Evolutionary conservation across 805 yeast species (phyloP).

Genomic region (Teunomyces stri): DNA sequence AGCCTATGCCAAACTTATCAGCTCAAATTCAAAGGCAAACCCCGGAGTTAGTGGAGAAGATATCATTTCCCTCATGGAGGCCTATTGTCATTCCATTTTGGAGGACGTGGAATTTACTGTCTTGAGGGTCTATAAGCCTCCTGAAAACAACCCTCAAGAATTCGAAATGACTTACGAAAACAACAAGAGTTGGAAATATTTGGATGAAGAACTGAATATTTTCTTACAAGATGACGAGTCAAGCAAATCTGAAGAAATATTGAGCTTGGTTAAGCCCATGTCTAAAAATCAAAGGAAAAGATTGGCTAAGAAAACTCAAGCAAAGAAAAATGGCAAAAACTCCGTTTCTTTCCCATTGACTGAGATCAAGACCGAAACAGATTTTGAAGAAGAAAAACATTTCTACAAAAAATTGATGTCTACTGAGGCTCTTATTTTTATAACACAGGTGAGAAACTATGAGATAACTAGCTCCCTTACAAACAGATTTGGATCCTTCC

Average conservation of each 20-base stretch:
- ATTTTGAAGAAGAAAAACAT: slow-evolving; percentile 1
- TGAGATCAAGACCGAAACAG: background rate
- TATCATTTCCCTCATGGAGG: slow-evolving; percentile 4
- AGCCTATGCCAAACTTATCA: background rate
- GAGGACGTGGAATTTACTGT: background rate
- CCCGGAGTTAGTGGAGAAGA: slow-evolving; percentile 2
- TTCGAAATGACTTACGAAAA: slow-evolving; percentile 3
- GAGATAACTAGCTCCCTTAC: slow-evolving; percentile 25
- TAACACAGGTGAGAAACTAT: slow-evolving; percentile 35
- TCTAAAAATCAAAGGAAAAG: slow-evolving; percentile 1
- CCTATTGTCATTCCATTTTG: background rate
- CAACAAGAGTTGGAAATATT: slow-evolving; percentile 2
- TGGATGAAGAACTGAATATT: slow-evolving; percentile 2
- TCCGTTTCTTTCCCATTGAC: background rate
- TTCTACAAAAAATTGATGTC: slow-evolving; percentile 31
- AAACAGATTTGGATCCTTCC: background rate
- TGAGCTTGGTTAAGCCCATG: slow-evolving; percentile 1
- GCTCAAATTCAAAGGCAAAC: background rate
- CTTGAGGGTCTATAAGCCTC: slow-evolving; percentile 4
- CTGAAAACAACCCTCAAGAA: background rate
- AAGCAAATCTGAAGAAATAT: background rate
- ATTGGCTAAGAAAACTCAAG: background rate
- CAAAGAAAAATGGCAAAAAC: background rate
- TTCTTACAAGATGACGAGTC: background rate
- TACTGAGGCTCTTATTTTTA: slow-evolving; percentile 40